phyloP scores from a whole-genome alignment of 306 rosid genomes.

The Psophocarpus tetragonolobus region DNA sequence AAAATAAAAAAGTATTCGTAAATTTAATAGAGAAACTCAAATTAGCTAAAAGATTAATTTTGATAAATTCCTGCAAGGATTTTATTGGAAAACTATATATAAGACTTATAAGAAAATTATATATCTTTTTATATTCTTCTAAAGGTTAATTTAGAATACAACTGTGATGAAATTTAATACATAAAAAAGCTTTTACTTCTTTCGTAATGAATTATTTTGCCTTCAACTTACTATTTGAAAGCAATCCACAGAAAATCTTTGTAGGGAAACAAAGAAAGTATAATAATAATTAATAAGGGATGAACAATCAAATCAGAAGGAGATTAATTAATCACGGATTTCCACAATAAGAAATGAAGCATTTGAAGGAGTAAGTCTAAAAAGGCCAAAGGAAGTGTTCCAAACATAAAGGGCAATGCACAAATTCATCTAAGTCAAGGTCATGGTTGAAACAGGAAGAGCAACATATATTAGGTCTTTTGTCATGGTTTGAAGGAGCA shows the following conservation, averaged over 20 bases:
- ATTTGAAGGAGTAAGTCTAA: background rate
- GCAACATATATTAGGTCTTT: background rate
- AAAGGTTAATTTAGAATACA: background rate
- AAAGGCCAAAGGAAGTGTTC: constrained; percentile 15
- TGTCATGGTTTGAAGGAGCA: constrained; percentile 4
- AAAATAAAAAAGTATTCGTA: background rate
- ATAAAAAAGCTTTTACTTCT: background rate
- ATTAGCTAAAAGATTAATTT: background rate
- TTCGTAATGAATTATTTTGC: background rate
- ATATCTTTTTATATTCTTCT: background rate
- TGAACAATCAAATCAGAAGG: constrained; percentile 30
- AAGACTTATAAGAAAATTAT: background rate
- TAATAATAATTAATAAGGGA: background rate
- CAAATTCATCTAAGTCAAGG: constrained; percentile 21
- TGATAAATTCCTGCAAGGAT: background rate
- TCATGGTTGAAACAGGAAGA: constrained; percentile 1
- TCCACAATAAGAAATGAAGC: background rate
- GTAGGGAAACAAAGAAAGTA: background rate
- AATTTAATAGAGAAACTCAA: background rate
- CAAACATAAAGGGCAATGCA: background rate
- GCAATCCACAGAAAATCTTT: too few species aligned
- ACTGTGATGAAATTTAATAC: background rate
- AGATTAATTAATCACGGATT: constrained; percentile 6
- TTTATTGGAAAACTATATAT: background rate
- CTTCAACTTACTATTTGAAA: background rate